phyloP scores from a whole-genome alignment of 1,284 basidiomycete species.

The Singerocomus inundabilis region DNA sequence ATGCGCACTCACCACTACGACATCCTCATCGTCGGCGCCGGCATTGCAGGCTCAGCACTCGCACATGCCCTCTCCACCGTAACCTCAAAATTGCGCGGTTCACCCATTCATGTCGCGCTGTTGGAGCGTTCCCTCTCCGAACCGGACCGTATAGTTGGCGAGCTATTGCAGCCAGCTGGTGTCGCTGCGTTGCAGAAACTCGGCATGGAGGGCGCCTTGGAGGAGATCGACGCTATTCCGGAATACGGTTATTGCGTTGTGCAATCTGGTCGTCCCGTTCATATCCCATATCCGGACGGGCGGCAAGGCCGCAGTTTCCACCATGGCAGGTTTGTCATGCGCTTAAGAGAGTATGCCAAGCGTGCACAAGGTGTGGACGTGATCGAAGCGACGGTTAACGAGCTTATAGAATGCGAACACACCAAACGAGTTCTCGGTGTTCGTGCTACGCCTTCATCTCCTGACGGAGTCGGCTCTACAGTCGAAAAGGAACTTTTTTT shows the following conservation, averaged over 20 bases:
- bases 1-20: slow-evolving; percentile 52
- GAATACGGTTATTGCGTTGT: slow-evolving; percentile 89
- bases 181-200: slow-evolving; percentile 75
- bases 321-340: slow-evolving; percentile 91
- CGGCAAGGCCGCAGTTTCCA: slow-evolving; percentile 84
- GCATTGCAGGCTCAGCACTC: slow-evolving; percentile 79
- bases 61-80: slow-evolving; percentile 67
- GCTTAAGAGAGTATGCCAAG: slow-evolving; percentile 68
- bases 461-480: slow-evolving; percentile 28
- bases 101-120: slow-evolving; percentile 74
- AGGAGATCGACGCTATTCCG: slow-evolving; percentile 86
- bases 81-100: slow-evolving; percentile 40
- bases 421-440: slow-evolving; percentile 64
- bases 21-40: slow-evolving; percentile 87
- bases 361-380: slow-evolving; percentile 64
- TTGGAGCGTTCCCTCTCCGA: slow-evolving; percentile 88
- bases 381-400: slow-evolving; percentile 81
- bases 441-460: slow-evolving; percentile 42
- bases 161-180: slow-evolving; percentile 94
- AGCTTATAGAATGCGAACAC: slow-evolving; percentile 63
- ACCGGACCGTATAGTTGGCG: slow-evolving; percentile 97
- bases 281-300: slow-evolving; percentile 85
- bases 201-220: slow-evolving; percentile 73
- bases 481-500: slow-evolving; percentile 53
- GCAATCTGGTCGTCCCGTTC: slow-evolving; percentile 63